Evolutionary conservation across 2,329 filamentous ascomycete genomes (phyloP), one percentile per base, ranked within the genome.

Genomic region (Madurella fahalii): DNA sequence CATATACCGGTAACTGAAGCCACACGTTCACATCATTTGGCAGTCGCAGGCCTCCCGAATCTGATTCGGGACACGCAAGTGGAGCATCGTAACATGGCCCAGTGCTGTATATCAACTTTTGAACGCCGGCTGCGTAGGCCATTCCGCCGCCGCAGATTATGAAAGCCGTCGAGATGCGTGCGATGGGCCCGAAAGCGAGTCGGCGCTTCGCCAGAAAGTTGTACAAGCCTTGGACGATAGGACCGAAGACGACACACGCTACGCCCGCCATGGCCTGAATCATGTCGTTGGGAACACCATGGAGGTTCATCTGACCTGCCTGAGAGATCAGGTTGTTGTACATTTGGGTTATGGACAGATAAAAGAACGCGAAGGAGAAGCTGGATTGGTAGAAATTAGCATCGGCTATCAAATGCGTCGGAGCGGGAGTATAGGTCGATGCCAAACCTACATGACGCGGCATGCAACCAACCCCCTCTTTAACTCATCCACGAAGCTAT

Each of bases 401-500:
- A 8, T 13, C 20, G 7, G 11, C 12, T 15, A 5, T 42, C 9
- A 7, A 9, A 48, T 39, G 13, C n/a, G 15, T 11, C 25, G 13
- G 18, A n/a, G n/a, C 40, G 31, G 9, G 34, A n/a, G n/a, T 41
- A 55, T 4, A 12, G 13, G 11, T 9, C 2, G 34, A 37, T 37
- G 9, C 34, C 9, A 12, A 15, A 37, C 59, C 43, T 50, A 59
- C 60, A 86, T 84, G 49, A 86, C 82, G 53, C 80, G 79, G 72
- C 63, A 64, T 8, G 53, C 60, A 11, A 57, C 47, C 79, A 87
- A 7, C 78, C 84, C 55, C 74, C 79, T 80, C 66, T 81, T 81
- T 53, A 87, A 67, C 63, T 87, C 84, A 18, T 84, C 81, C 41
- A 87, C 71, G 62, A 86, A 86, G 56, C 73, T 72, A 63, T 85